Evolutionary conservation across 2,329 filamentous ascomycete genomes (phyloP), one percentile per base, ranked within the genome.

Genomic region (Pseudocercospora crystallina): DNA sequence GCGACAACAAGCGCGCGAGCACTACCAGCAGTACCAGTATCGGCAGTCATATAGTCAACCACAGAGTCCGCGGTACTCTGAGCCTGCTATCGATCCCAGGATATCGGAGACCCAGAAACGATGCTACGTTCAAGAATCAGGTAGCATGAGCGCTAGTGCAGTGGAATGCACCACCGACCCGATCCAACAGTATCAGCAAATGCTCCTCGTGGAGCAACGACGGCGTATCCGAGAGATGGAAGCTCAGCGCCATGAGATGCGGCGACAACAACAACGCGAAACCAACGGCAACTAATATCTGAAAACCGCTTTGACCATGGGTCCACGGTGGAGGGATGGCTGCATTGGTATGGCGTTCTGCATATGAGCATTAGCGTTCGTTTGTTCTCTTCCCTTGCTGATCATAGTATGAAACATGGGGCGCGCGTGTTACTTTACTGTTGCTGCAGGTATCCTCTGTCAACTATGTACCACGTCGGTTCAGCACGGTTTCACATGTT

Each of bases 141-240:
- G 20, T 26, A 26, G 20, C 20, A 26, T 26, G 20, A 26, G 20
- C 20, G 37, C 15, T 20, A 13, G 15, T 17, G 13, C 8, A 15
- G 37, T 17, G n/a, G 37, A 39, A 15, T 15, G 17, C 15, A 17
- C 47, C n/a, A 37, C n/a, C 20, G 52, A 50, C 14, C 38, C 53
- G 12, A 41, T 56, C 15, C 38, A 47, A n/a, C 45, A 53, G 12
- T 53, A 56, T 32, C 49, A 52, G 13, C 41, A 43, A n/a, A 56
- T 56, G 53, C 45, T 56, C 1, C 49, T 56, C 3, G 32, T 47
- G n/a, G 53, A 56, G 29, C 53, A 50, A 40, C 41, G 30, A 36
- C 43, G 43, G 30, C 53, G 53, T 9, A 56, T 47, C 15, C 20
- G 43, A 10, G 52, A 51, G 39, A 43, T 47, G 44, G 44, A 47